phyloP scores from a whole-genome alignment of 2,329 filamentous ascomycete genomes.

The Alternaria sp. region DNA sequence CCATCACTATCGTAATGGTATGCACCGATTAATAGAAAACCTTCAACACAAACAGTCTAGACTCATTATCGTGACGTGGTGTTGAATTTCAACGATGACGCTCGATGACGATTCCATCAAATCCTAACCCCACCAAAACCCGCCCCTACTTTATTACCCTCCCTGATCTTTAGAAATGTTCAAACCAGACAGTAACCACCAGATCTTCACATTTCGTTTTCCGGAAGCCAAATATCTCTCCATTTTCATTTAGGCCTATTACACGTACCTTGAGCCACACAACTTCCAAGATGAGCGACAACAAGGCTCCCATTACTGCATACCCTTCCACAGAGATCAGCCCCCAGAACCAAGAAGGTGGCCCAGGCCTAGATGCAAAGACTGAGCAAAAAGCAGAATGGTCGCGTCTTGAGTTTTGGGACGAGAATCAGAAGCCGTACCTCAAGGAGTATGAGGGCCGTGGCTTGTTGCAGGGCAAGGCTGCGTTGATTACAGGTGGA shows the following conservation, averaged over 20 bases:
- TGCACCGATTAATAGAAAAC: neutral
- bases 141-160: slow-evolving; percentile 9
- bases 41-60: neutral
- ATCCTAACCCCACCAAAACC: slow-evolving; percentile 14
- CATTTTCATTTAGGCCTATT: neutral
- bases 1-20: neutral
- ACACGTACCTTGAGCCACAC: slow-evolving; percentile 4
- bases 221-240: neutral
- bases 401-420: slow-evolving; percentile 34
- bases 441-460: slow-evolving; percentile 35
- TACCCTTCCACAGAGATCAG: slow-evolving; percentile 31
- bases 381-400: slow-evolving; percentile 31
- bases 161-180: slow-evolving; percentile 5
- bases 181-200: neutral
- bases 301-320: slow-evolving; percentile 28
- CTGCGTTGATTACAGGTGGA: slow-evolving; percentile 74
- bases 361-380: slow-evolving; percentile 28
- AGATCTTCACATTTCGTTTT: neutral
- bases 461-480: slow-evolving; percentile 40
- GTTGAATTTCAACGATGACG: slow-evolving; percentile 16
- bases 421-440: slow-evolving; percentile 32
- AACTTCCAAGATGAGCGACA: slow-evolving; percentile 24
- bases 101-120: slow-evolving; percentile 19
- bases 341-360: slow-evolving; percentile 28
- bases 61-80: slow-evolving; percentile 16